phyloP scores from a whole-genome alignment of 805 yeast species.

The Torulaspora indica region DNA sequence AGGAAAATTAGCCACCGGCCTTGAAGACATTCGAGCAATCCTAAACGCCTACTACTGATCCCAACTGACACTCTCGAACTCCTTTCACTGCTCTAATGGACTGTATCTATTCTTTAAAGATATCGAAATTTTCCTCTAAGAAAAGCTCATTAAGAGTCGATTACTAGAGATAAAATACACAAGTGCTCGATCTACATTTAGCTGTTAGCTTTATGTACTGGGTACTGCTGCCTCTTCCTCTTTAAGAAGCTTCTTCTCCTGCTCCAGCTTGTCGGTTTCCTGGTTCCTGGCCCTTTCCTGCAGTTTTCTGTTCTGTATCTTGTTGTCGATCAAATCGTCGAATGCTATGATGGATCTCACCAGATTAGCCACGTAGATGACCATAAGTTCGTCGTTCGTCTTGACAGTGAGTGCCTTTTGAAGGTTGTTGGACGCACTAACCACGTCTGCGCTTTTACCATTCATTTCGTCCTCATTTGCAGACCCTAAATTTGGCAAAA shows the following conservation, averaged over 20 bases:
- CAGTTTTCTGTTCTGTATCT: slow-evolving; percentile 68
- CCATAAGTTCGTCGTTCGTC: slow-evolving; percentile 95
- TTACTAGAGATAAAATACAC: neutral
- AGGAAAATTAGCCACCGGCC: neutral
- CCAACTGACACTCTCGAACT: neutral
- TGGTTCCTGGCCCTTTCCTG: slow-evolving; percentile 38
- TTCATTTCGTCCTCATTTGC: slow-evolving; percentile 36
- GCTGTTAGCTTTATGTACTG: slow-evolving; percentile 4
- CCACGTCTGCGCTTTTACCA: slow-evolving; percentile 29
- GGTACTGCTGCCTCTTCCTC: slow-evolving; percentile 23
- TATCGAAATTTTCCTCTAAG: neutral
- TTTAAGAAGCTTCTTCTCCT: slow-evolving; percentile 34
- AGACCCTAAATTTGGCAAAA: slow-evolving; percentile 70
- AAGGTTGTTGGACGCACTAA: slow-evolving; percentile 45
- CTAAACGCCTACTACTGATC: neutral
- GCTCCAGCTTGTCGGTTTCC: slow-evolving; percentile 37
- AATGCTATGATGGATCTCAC: slow-evolving; percentile 94
- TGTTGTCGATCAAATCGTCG: slow-evolving; percentile 94
- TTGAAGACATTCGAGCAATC: slow-evolving; percentile 6
- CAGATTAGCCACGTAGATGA: slow-evolving; percentile 80
- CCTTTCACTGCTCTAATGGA: neutral
- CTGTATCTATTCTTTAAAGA: slow-evolving; percentile 1
- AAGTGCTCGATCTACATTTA: slow-evolving; percentile 1
- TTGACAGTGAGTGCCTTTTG: slow-evolving; percentile 81
- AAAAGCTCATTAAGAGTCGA: neutral